These are phyloP conservation scores for Phanerochaete carnosa DNA, from an alignment of 768 basidiomycete species.

Conservation along the genomic window DNA sequence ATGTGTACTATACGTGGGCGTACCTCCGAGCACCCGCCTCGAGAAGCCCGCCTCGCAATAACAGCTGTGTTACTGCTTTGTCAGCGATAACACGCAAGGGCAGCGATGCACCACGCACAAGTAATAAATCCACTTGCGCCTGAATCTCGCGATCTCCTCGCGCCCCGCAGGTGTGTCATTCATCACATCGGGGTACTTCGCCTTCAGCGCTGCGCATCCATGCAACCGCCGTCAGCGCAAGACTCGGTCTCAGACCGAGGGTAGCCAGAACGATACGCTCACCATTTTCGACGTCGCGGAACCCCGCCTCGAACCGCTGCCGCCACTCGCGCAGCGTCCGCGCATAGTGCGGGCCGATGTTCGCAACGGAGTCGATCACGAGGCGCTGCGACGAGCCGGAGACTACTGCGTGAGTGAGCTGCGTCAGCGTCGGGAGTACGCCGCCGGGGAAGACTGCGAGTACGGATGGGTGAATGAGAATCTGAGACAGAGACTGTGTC, in stretches of 20 bases:
- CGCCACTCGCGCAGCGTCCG: constrained; percentile 82
- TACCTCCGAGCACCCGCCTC: constrained; percentile 62
- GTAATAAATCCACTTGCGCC: constrained; percentile 48
- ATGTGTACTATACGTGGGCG: constrained; percentile 9
- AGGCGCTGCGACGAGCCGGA: constrained; percentile 52
- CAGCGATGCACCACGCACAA: constrained; percentile 32
- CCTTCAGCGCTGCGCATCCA: constrained; percentile 38
- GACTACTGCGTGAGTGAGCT: constrained; percentile 47
- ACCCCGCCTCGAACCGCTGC: constrained; percentile 52
- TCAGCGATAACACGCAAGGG: background rate
- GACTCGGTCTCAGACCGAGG: background rate
- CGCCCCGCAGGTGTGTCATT: constrained; percentile 32
- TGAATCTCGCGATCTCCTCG: constrained; percentile 70
- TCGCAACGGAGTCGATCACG: constrained; percentile 60
- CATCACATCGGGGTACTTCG: constrained; percentile 59
- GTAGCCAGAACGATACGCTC: no score
- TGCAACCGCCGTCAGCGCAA: background rate
- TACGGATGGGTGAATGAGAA: background rate
- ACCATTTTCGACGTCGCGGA: constrained; percentile 33
- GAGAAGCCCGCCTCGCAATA: constrained; percentile 78
- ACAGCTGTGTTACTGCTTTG: constrained; percentile 34
- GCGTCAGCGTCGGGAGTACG: constrained; percentile 62
- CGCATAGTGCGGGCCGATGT: constrained; percentile 76
- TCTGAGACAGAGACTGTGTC: no score
- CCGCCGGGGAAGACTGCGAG: constrained; percentile 65